Conservation (phyloP, 1,284 basidiomycete genomes). For the Puccinia novopanici region DNA sequence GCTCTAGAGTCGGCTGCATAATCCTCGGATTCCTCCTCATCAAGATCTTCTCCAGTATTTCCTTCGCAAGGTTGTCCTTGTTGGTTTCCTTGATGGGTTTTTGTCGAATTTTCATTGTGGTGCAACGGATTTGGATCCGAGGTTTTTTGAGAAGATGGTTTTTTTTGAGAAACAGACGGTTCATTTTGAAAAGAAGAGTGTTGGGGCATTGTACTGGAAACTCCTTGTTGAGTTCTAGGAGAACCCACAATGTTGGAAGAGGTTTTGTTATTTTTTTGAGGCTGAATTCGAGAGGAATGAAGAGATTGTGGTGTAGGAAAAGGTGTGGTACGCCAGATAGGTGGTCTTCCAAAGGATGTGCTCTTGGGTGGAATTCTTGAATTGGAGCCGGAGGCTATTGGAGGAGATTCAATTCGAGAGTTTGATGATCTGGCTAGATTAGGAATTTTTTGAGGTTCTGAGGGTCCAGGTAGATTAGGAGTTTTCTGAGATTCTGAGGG, state of each 20-base stretch:
- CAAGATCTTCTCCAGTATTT: too few species aligned
- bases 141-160: background rate
- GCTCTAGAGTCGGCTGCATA: conserved; percentile 15
- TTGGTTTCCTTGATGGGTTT: background rate
- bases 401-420: background rate
- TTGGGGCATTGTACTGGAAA: background rate
- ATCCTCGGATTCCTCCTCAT: too few species aligned
- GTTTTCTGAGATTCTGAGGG: background rate
- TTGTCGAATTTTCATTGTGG: too few species aligned
- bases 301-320: background rate
- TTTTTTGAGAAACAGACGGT: background rate
- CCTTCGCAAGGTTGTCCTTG: background rate
- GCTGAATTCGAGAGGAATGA: background rate
- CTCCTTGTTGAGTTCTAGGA: too few species aligned
- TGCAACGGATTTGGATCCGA: too few species aligned
- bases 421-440: too few species aligned
- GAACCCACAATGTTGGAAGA: too few species aligned
- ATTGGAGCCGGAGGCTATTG: background rate
- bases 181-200: background rate
- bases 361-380: background rate
- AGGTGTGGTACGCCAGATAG: background rate
- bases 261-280: too few species aligned
- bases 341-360: background rate
- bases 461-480: too few species aligned
- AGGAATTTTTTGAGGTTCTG: too few species aligned